phyloP scores from a whole-genome alignment of 225 moss, liverwort and hornwort species.

The Pseudisothecium myosuroides region DNA sequence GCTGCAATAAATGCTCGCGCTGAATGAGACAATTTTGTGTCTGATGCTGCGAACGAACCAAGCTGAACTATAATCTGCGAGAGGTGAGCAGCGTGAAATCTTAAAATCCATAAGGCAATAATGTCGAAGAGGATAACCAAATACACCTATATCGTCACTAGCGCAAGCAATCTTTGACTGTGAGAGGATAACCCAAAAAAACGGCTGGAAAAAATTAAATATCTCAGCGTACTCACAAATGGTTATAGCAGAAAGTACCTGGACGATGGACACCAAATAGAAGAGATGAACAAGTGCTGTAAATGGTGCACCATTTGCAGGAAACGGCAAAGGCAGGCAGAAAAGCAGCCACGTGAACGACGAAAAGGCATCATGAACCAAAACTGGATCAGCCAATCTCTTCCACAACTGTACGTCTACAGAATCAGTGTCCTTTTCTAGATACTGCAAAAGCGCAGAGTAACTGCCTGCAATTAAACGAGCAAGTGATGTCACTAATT shows the following conservation, averaged over 20 bases:
- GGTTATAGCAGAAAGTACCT: slow-evolving; percentile 28
- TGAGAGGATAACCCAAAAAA: background rate
- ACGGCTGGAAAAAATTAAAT: background rate
- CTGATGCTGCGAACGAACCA: slow-evolving; percentile 34
- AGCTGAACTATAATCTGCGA: slow-evolving; percentile 48
- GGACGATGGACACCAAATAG: slow-evolving; percentile 70
- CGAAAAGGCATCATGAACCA: slow-evolving; percentile 81
- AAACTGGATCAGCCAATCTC: slow-evolving; percentile 79
- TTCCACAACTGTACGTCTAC: slow-evolving; percentile 89
- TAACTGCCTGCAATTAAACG: slow-evolving; percentile 48
- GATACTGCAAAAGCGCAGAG: slow-evolving; percentile 68
- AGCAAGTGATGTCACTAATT: background rate
- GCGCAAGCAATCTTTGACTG: background rate
- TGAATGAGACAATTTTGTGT: slow-evolving; percentile 39
- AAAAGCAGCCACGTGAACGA: slow-evolving; percentile 80
- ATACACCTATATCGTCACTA: background rate
- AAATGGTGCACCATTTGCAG: slow-evolving; percentile 72
- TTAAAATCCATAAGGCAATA: background rate
- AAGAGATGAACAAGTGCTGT: slow-evolving; percentile 78
- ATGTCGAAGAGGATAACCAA: background rate
- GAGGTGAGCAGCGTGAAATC: background rate
- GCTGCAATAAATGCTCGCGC: slow-evolving; percentile 44
- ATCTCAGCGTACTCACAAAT: background rate
- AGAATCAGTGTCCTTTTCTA: slow-evolving; percentile 74
- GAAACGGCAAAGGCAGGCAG: slow-evolving; percentile 70